Evolutionary conservation across 1,139 yeast genomes (phyloP), one percentile per base, ranked within the genome.

Genomic region (Keqinozyma sinolaborantium): DNA sequence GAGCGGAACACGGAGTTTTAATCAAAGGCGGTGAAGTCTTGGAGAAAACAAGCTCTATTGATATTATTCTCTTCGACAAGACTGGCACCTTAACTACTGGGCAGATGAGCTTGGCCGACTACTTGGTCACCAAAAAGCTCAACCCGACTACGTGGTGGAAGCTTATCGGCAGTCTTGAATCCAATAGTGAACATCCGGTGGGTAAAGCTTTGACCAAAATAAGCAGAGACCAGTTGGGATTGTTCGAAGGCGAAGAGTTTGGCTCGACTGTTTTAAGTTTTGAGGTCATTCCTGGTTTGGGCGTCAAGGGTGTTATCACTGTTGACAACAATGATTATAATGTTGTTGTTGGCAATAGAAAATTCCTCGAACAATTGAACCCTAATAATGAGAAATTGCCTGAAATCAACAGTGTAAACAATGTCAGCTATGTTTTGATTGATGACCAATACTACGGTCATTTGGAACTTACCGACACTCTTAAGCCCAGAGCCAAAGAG

Each of bases 71-170:
- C 23, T 90, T 94, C 55, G 98, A 94, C 60, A 94, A 94, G 57
- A 94, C 99, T 0, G 98, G 98, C 2, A 94, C 98, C 0, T 65
- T 94, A 30, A 94, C 99, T 0, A 67, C 83, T 1, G 98, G 98
- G 9, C 64, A 73, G 29, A 85, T 94, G 95, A 60, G 59, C 7
- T 77, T 85, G 3, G 34, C 30, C 29, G 31, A 16, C 14, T 41
- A 25, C 24, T 31, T 37, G 8, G 26, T 47, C 4, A 26, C 39
- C 5, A 51, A 45, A 10, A 28, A 34, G 3, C n/a, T 32, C 4
- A 4, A 29, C 4, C 16, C 23, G 9, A 24, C 33, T 13, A 54
- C 54, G 18, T 64, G 81, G 65, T 80, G 94, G 87, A 57, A 64
- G 9, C 51, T 82, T 8, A 58, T 87, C 9, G 79, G 82, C 1